Evolutionary conservation across 331 rosid species (phyloP), one percentile per base, ranked within the genome.

Genomic region (Prunus yedoensis): DNA sequence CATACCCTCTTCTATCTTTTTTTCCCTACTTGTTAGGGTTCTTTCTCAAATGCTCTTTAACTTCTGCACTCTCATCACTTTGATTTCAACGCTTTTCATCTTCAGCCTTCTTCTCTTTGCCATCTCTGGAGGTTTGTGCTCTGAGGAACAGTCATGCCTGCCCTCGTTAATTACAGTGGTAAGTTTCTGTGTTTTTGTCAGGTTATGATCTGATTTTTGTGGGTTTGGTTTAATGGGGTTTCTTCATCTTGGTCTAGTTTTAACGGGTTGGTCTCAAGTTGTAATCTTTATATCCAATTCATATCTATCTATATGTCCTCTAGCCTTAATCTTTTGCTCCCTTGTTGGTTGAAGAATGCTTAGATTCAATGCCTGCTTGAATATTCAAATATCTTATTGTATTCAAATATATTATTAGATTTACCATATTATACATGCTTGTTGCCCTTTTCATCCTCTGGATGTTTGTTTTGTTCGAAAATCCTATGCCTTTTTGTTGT

Each of bases 21-120:
- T 92, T 88, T 73, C 92, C 94, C 94, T 85, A 73, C 88, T 81
- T 30, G 20, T 80, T 83, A 85, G 96, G 92, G 92, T 88, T 88
- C 71, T 73, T 66, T 25, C 47, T 43, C 87, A 69, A 82, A 94
- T 91, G 97, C 89, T 90, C 87, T 87, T 73, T 47, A 73, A 53
- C 86, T 81, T 86, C 68, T 77, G 70, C 47, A 8, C 60, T 73
- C 28, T 76, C 23, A 12, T 80, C 66, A 32, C 17, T 43, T 53
- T 69, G 61, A 49, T 56, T 70, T 67, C 63, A 71, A 28, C 59
- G 8, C 54, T 25, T 59, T 32, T 46, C 47, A 25, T 21, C 71
- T 52, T 62, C 70, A 56, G 64, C 65, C 49, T 18, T 20, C 10
- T 61, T 20, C 38, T 69, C 25, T 73, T 77, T 66, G 21, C 38